A percentile compares a stretch with the other conserved stretches of the same genome.
Conservation (phyloP, 345 rosid species). For the Ceriops tagal region DNA sequence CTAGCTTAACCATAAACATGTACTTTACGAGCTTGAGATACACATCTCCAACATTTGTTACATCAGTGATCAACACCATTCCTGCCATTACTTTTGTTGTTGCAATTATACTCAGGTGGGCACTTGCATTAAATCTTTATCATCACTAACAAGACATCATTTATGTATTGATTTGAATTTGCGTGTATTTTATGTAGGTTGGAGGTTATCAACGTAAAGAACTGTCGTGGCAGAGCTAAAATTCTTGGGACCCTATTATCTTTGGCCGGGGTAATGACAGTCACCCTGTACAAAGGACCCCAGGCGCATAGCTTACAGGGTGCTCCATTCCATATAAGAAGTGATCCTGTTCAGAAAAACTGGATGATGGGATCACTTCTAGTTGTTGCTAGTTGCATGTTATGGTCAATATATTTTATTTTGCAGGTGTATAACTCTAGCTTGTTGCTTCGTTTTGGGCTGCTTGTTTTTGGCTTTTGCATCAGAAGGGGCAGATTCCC, state of each 20-base stretch:
- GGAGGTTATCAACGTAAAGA: conserved; percentile 20
- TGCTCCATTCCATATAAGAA: conserved; percentile 20
- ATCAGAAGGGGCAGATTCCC: no score
- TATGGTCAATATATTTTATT: conserved; percentile 27
- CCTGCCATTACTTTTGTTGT: conserved; percentile 21
- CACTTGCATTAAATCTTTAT: neutral
- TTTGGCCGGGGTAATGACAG: conserved; percentile 16
- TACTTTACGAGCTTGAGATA: conserved; percentile 32
- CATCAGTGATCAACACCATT: conserved; percentile 27
- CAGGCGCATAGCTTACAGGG: conserved; percentile 17
- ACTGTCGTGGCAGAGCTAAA: conserved; percentile 19
- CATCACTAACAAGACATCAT: neutral
- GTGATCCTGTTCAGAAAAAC: conserved; percentile 10
- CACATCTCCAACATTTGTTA: conserved; percentile 29
- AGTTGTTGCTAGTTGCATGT: conserved; percentile 18
- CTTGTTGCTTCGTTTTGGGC: neutral
- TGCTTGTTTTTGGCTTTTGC: neutral
- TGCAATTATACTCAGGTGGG: conserved; percentile 26
- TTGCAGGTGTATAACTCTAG: conserved; percentile 22
- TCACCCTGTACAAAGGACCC: conserved; percentile 29
- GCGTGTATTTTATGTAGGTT: conserved; percentile 9
- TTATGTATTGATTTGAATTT: neutral
- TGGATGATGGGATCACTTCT: conserved; percentile 34
- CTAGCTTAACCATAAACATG: conserved; percentile 26
- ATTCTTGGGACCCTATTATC: conserved; percentile 18